Evolutionary conservation across 768 basidiomycete genomes (phyloP), one percentile per base, ranked within the genome.

Genomic region (Naematelia aurantialba): DNA sequence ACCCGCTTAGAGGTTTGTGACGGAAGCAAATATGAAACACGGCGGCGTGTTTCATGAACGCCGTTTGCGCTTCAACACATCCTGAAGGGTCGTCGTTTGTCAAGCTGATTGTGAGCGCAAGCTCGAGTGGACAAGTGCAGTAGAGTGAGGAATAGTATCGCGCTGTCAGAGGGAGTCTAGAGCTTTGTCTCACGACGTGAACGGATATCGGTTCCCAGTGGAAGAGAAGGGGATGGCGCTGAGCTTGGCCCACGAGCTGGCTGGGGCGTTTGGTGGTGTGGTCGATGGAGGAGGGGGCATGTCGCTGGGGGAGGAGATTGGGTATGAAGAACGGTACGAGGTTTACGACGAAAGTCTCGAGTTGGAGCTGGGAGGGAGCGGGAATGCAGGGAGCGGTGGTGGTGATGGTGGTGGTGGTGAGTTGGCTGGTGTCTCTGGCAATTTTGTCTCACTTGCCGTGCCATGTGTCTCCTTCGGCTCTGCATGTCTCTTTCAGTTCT

Each of bases 241-340:
- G 11, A 52, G 52, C 34, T 30, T 52, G 14, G 52, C 52, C 30
- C 26, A 52, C 34, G 52, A 52, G 52, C 34, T 52, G 12, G 52
- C 52, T 5, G 52, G 52, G 19, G 46, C 46, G 8, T 19, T 21
- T 26, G 46, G 46, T 21, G 19, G 46, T 19, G n/a, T 8, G 8
- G 46, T 5, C 21, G 19, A 47, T 47, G n/a, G 19, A 26, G 46
- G 46, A 47, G n/a, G 46, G 21, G 46, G 19, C 11, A 47, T 21
- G 11, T 21, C n/a, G 46, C 21, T 47, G 42, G 42, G 12, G n/a
- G n/a, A 19, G 8, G n/a, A 21, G n/a, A 10, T 47, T 26, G 19
- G n/a, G 19, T 47, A 21, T 47, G 25, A 19, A 10, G 8, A 19
- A 21, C 12, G 42, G 12, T 44, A 44, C 42, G 12, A 12, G 42